Evolutionary conservation across 2,329 filamentous ascomycete genomes (phyloP).

Genomic region (Phoma sp.): DNA sequence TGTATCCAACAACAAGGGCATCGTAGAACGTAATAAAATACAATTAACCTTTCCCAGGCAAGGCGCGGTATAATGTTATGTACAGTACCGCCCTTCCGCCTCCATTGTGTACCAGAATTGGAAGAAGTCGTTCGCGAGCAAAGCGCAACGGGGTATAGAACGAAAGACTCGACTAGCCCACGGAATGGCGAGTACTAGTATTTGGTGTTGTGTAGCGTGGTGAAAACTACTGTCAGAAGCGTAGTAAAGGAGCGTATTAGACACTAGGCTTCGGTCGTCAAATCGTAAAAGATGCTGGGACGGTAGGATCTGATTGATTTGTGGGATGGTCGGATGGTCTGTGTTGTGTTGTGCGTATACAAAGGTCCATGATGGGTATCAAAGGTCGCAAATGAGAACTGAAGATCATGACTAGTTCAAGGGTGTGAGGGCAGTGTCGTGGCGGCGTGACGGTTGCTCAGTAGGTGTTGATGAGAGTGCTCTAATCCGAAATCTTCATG

Average conservation of each 20-base stretch:
- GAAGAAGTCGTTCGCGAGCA: constrained; percentile 13
- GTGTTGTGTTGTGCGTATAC: background rate
- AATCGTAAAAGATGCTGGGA: constrained; percentile 17
- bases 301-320: constrained; percentile 3
- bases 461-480: constrained; percentile 39
- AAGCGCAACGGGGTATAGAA: constrained; percentile 36
- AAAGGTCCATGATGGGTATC: constrained; percentile 35
- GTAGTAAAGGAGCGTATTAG: constrained; percentile 37
- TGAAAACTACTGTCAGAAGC: constrained; percentile 16
- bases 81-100: constrained; percentile 20
- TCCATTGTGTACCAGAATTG: constrained; percentile 7
- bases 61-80: constrained; percentile 18
- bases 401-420: constrained; percentile 19
- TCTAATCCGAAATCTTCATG: constrained; percentile 37
- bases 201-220: constrained; percentile 2
- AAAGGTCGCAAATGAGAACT: constrained; percentile 34
- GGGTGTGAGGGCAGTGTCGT: constrained; percentile 39
- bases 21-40: constrained; percentile 7
- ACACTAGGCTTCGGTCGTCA: constrained; percentile 30
- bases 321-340: background rate
- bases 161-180: constrained; percentile 24
- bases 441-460: constrained; percentile 39
- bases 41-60: background rate
- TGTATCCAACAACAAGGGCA: constrained; percentile 10
- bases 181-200: background rate